phyloP scores from a whole-genome alignment of 768 basidiomycete genomes.

The Panellus pusillus region DNA sequence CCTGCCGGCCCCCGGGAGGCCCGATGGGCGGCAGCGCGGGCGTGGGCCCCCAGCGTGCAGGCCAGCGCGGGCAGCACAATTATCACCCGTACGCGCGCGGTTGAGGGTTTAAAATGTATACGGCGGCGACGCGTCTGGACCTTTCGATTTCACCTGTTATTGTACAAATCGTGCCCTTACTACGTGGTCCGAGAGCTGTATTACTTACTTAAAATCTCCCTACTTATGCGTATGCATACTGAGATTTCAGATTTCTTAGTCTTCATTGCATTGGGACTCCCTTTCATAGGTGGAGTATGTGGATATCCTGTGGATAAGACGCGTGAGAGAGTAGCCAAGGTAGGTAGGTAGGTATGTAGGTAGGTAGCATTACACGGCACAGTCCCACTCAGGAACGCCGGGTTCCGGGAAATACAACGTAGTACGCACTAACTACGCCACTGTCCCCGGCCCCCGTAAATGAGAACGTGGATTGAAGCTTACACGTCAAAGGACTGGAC shows the following conservation, averaged over 20 bases:
- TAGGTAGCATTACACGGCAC: no score
- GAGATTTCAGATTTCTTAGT: no score
- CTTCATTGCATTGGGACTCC: no score
- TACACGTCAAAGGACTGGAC: no score
- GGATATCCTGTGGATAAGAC: no score
- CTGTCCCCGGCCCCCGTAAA: no score
- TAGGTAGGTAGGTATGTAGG: no score
- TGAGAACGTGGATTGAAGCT: no score
- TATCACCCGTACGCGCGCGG: constrained; percentile 81
- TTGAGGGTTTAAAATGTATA: constrained; percentile 31
- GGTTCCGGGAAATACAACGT: no score
- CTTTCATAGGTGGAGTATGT: not conserved
- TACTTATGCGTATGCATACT: constrained; percentile 12
- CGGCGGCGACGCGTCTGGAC: not conserved
- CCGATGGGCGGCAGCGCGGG: constrained; percentile 52
- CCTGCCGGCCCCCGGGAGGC: constrained; percentile 46
- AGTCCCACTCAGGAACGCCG: no score
- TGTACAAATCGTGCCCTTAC: constrained; percentile 10
- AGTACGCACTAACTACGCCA: no score
- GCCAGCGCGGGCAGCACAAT: constrained; percentile 74
- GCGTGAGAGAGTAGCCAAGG: not conserved
- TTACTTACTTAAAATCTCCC: constrained; percentile 14
- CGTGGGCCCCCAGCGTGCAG: constrained; percentile 72
- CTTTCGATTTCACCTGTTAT: not conserved
- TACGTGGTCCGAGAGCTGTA: constrained; percentile 6